A percentile compares a stretch with the other conserved stretches of the same genome.
These are phyloP conservation scores for Penicillium sp. DNA, from an alignment of 2,329 filamentous ascomycete species.

Conservation along the genomic window DNA sequence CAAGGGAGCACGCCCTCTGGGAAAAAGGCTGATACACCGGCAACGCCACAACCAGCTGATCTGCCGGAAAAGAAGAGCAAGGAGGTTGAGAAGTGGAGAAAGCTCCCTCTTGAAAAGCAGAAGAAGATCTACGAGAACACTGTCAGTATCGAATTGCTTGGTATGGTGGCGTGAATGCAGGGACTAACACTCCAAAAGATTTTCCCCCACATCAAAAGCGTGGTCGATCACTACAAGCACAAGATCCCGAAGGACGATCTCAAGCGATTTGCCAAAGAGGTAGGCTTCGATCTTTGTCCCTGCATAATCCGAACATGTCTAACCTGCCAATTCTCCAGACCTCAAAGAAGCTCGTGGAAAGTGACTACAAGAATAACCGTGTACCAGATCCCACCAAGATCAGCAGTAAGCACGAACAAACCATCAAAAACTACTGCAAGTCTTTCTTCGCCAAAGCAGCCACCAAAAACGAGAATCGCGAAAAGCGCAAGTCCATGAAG, in stretches of 20 bases:
- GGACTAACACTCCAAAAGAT: constrained; percentile 56
- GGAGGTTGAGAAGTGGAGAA: constrained; percentile 55
- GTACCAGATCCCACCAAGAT: constrained; percentile 80
- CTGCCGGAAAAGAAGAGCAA: constrained; percentile 51
- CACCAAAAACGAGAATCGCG: constrained; percentile 69
- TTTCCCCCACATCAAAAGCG: constrained; percentile 79
- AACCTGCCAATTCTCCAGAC: constrained; percentile 47
- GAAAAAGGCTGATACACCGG: constrained; percentile 57
- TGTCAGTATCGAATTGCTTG: constrained; percentile 54
- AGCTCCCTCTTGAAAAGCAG: constrained; percentile 68
- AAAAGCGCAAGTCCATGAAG: constrained; percentile 63
- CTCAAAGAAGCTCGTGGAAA: constrained; percentile 84
- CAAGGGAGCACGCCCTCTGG: constrained; percentile 57
- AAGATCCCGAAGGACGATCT: constrained; percentile 80
- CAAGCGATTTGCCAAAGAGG: constrained; percentile 66
- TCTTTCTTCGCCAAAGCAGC: constrained; percentile 87
- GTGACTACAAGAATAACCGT: constrained; percentile 87
- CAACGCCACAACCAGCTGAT: constrained; percentile 63
- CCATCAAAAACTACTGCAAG: constrained; percentile 80
- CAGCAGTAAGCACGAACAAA: constrained; percentile 74
- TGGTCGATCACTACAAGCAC: constrained; percentile 83
- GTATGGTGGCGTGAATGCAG: background rate
- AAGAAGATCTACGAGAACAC: constrained; percentile 95
- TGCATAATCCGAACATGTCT: background rate
- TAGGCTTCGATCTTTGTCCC: constrained; percentile 26